Evolutionary conservation across 176 grass and related monocot genomes (phyloP), one percentile per base, ranked within the genome.

Genomic region (Oryza glumipatula): DNA sequence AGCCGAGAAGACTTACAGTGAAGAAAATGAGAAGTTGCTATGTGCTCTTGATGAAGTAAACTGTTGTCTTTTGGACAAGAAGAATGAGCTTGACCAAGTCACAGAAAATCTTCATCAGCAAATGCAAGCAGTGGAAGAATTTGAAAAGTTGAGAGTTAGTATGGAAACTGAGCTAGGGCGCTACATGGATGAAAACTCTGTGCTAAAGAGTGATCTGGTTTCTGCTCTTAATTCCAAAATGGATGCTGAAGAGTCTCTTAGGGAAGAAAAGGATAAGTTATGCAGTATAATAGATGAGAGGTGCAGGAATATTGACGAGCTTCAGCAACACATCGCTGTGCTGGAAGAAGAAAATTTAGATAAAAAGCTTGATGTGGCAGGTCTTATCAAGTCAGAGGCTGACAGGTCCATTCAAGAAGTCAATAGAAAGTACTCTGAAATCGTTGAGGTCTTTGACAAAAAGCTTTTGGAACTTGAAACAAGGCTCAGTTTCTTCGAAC

Each of bases 261-360:
- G 23, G 85, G 77, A 87, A 83, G 85, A 88, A 83, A 94, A 84
- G 38, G 85, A 88, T 28, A 85, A 69, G 35, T 73, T 89, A 77
- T 71, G 6, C 22, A 56, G 38, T 80, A 82, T 86, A 77, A 84
- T 80, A 71, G 39, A 61, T 49, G 81, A 92, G 83, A 94, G 76
- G 86, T 81, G 80, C 72, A 78, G 33, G 46, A 61, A 78, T 16
- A 83, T 90, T 44, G 76, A 83, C 73, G 87, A 95, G 38, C 82
- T 93, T 65, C 68, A 88, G 69, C 79, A 90, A 75, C 24, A 82
- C 26, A 86, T 90, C 8, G 2, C 6, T 45, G 13, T 44, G 2
- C 51, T 95, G 39, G 82, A 90, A 88, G 90, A 90, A 95, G 85
- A 92, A 81, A 92, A 86, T 33, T 9, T 75, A 38, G 78, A 35